Evolutionary conservation across 805 yeast genomes (phyloP), one percentile per base, ranked within the genome.

Genomic region (Scheffersomyces lignosus): DNA sequence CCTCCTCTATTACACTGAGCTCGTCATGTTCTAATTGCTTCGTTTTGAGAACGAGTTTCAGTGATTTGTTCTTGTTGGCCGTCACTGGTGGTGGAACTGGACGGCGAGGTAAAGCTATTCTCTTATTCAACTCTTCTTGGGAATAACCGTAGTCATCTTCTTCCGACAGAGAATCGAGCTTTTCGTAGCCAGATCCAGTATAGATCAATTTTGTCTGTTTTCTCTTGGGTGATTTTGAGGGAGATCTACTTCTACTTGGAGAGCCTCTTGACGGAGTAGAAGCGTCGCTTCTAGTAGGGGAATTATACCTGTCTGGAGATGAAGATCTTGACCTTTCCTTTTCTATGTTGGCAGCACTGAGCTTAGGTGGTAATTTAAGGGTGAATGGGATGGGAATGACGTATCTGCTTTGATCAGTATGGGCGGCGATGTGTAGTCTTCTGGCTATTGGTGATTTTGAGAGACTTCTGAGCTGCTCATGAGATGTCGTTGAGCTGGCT

Each of bases 321-420:
- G 26, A 33, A 4, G 48, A 42, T 18, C 51, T 34, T 7, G 45
- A 36, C 7, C 33, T 23, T n/a, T 45, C 44, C 24, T 29, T 27
- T 5, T 30, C 29, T 2, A 36, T 31, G 38, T 60, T 60, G 13
- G 49, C 51, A 5, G 58, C 56, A 31, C 66, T 58, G 28, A 69
- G 48, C 34, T 61, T 65, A 3, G 75, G 75, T 1, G 75, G 75
- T 31, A 69, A 44, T 23, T 56, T 54, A 27, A 70, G 46, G 4
- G 68, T 60, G 44, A 69, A 68, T 3, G 75, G 75, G 27, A 70
- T 64, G 2, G 75, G 74, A 27, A 68, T 67, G 5, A 59, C 61
- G 38, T 68, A 59, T 30, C 57, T 52, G 31, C 46, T 50, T 12
- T 44, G 30, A 5, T 48, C 51, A n/a, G 45, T 36, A 18, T 37